These are phyloP conservation scores for Aphanomyces astaci DNA, from an alignment of 352 stramenopile genomes.

Conservation along the genomic window DNA sequence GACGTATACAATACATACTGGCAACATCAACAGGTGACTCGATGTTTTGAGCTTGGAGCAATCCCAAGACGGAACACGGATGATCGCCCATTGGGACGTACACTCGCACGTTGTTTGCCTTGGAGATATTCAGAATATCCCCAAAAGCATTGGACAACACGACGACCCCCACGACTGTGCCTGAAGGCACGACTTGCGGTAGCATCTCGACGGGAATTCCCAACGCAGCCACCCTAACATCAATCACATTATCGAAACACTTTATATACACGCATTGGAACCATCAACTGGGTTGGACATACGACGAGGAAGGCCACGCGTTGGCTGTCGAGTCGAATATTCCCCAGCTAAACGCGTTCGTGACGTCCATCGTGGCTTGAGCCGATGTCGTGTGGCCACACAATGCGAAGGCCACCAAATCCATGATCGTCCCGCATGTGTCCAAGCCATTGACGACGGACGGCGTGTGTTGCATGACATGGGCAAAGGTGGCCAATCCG, in stretches of 20 bases:
- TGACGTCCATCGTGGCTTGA: conserved; percentile 56
- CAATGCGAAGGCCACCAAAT: conserved; percentile 67
- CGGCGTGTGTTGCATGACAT: conserved; percentile 37
- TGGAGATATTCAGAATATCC: too few relatives aligned
- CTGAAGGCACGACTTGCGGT: conserved; percentile 46
- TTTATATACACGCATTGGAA: too few relatives aligned
- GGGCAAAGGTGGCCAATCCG: conserved; percentile 56
- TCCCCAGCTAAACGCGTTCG: conserved; percentile 71
- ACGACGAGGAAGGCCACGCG: conserved; percentile 41
- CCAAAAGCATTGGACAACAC: conserved; percentile 27
- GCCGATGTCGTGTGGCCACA: conserved; percentile 38
- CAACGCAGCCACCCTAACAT: conserved; percentile 43
- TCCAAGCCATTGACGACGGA: conserved; percentile 43
- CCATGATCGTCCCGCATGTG: conserved; percentile 69
- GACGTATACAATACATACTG: too few relatives aligned
- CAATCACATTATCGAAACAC: not conserved
- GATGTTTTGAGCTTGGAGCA: conserved; percentile 29
- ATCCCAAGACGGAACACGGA: conserved; percentile 57
- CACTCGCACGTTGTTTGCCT: conserved; percentile 35
- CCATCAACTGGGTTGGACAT: too few relatives aligned
- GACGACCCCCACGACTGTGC: conserved; percentile 39
- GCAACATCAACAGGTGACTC: conserved; percentile 20
- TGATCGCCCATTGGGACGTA: conserved; percentile 72
- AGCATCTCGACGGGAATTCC: conserved; percentile 52
- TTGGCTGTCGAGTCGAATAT: conserved; percentile 38